Evolutionary conservation across 2,329 filamentous ascomycete genomes (phyloP).

Genomic region (Pseudogymnoascus sp.): DNA sequence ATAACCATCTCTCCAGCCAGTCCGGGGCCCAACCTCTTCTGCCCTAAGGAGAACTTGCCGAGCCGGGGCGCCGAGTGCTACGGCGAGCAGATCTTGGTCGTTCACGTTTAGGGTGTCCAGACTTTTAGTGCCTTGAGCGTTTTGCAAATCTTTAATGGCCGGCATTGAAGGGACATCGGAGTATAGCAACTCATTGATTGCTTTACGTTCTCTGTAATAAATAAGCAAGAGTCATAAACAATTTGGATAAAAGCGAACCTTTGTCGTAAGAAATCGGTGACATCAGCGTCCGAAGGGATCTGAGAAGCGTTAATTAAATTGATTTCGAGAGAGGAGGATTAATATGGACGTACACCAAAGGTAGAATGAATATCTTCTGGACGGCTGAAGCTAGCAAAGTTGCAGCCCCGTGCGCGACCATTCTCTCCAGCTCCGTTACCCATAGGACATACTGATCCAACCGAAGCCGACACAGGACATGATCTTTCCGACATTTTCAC

Average conservation of each 20-base stretch:
- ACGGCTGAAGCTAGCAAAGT: conserved; percentile 29
- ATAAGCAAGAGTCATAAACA: conserved; percentile 7
- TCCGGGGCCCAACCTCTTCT: conserved; percentile 43
- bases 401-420: conserved; percentile 28
- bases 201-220: conserved; percentile 35
- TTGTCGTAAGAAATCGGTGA: conserved; percentile 40
- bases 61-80: conserved; percentile 46
- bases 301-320: conserved; percentile 15
- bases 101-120: conserved; percentile 42
- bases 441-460: conserved; percentile 16
- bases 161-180: conserved; percentile 21
- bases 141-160: conserved; percentile 42
- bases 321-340: neutral
- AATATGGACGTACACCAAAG: conserved; percentile 28
- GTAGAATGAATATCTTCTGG: conserved; percentile 27
- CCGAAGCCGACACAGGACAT: conserved; percentile 18
- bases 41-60: conserved; percentile 47
- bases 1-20: conserved; percentile 48
- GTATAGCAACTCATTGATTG: conserved; percentile 23
- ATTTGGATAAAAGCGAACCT: conserved; percentile 25
- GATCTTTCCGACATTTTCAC: conserved; percentile 20
- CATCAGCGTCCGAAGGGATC: conserved; percentile 40
- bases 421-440: conserved; percentile 15
- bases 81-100: conserved; percentile 43
- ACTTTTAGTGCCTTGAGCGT: conserved; percentile 36